phyloP scores from a whole-genome alignment of 139 green algal genomes.

The Volvox reticuliferus region DNA sequence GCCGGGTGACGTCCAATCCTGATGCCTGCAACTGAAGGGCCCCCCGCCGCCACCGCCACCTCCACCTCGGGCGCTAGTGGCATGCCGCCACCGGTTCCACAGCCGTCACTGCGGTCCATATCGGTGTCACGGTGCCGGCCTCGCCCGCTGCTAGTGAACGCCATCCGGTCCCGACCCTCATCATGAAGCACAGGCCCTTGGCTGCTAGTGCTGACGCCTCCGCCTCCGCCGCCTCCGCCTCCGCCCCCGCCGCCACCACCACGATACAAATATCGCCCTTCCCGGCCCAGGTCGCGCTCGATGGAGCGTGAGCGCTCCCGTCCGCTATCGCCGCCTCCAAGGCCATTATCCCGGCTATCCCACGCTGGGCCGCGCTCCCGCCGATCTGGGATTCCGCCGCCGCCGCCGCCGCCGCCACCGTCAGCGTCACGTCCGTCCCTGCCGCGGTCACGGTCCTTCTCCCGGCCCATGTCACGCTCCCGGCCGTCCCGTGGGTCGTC shows the following conservation, averaged over 20 bases:
- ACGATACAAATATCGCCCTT: neutral
- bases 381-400: neutral
- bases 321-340: neutral
- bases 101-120: neutral
- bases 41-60: neutral
- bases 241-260: neutral
- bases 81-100: neutral
- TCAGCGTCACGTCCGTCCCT: neutral
- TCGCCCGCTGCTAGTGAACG: neutral
- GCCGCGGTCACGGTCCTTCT: neutral
- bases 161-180: neutral
- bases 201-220: neutral
- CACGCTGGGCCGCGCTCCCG: neutral
- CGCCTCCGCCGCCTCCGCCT: neutral
- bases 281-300: neutral
- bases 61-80: too few species aligned
- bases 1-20: too few species aligned
- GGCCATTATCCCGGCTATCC: neutral
- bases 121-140: neutral
- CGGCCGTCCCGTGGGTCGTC: conserved; percentile 16
- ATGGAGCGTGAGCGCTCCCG: neutral
- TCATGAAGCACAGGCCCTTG: neutral
- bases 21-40: too few species aligned
- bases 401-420: neutral
- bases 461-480: neutral